Conservation (phyloP, 148 eudicot species). For the Fagopyrum homotropicum region DNA sequence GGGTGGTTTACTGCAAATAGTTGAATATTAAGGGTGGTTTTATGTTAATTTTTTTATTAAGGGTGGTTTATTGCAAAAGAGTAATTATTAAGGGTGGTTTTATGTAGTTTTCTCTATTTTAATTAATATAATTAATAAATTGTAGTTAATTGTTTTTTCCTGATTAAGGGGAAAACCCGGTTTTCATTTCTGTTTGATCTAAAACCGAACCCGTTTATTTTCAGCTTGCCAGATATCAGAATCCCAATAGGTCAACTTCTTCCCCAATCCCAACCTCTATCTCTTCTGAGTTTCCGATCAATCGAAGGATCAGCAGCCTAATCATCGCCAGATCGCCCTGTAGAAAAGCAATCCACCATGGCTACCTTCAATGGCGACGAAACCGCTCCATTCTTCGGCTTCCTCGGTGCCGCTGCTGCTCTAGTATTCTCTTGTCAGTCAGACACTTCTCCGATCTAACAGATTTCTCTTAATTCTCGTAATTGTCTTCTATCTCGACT, state of each 20-base stretch:
- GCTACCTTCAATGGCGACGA: constrained; percentile 65
- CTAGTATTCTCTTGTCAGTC: constrained; percentile 67
- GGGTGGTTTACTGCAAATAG: no score
- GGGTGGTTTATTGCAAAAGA: no score
- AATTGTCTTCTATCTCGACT: background rate
- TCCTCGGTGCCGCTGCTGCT: constrained; percentile 73
- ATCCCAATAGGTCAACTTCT: background rate
- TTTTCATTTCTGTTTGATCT: background rate
- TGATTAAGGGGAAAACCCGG: background rate
- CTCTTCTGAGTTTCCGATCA: background rate
- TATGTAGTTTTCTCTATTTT: no score
- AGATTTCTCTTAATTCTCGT: constrained; percentile 1
- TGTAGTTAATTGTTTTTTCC: background rate
- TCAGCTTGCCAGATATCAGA: background rate
- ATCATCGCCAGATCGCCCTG: constrained; percentile 1
- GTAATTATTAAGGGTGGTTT: no score
- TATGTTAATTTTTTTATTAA: no score
- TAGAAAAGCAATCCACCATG: background rate
- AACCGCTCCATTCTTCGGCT: constrained; percentile 78
- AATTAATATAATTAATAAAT: no score
- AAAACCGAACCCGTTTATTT: background rate
- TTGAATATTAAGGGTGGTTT: no score
- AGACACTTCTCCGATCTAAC: background rate
- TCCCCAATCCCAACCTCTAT: background rate
- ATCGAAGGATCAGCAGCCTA: background rate